Evolutionary conservation across 148 eudicot species (phyloP).

Genomic region (Heliamphora exappendiculata): DNA sequence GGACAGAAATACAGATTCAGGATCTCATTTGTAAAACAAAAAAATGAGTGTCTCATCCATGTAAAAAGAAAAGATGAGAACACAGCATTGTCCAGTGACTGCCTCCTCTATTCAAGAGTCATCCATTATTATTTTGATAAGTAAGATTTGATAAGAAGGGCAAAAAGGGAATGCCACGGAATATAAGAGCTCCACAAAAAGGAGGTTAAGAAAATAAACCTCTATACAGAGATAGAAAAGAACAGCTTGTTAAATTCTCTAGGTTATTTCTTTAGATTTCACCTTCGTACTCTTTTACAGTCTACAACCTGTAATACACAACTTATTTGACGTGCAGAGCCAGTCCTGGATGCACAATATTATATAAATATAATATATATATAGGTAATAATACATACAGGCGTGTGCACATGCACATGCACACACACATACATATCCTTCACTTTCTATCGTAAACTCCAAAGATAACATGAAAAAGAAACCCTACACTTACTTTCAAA

Average conservation of each 20-base stretch:
- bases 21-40: background rate
- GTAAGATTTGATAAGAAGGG: too few species aligned
- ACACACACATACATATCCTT: too few species aligned
- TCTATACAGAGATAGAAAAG: too few species aligned
- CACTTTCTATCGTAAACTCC: background rate
- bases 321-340: background rate
- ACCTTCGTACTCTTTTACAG: background rate
- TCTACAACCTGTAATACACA: background rate
- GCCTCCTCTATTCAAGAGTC: background rate
- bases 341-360: too few species aligned
- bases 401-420: too few species aligned
- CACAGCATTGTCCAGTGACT: background rate
- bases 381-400: too few species aligned
- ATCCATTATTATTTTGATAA: too few species aligned
- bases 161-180: too few species aligned
- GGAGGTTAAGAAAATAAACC: too few species aligned
- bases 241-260: background rate
- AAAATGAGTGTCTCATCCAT: background rate
- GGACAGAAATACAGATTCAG: background rate
- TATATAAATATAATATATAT: too few species aligned
- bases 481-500: background rate
- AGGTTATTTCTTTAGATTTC: background rate
- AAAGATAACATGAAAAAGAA: background rate
- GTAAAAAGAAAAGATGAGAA: background rate
- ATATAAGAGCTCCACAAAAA: too few species aligned